phyloP scores from a whole-genome alignment of 305 asterid genomes.

The Fraxinus sp. region DNA sequence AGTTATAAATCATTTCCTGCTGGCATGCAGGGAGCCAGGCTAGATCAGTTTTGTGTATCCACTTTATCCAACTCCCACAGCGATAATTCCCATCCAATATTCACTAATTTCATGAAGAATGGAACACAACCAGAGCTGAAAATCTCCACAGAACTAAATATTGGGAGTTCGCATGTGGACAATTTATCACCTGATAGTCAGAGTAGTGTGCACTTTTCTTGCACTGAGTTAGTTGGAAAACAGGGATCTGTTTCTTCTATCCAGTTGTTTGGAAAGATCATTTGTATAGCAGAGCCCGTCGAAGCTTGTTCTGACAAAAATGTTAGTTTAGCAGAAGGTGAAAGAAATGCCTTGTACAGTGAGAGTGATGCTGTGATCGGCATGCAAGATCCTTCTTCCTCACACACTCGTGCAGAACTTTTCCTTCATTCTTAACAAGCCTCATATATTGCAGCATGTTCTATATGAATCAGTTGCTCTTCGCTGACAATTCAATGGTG shows the following conservation, averaged over 20 bases:
- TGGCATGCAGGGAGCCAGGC: constrained; percentile 66
- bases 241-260: constrained; percentile 16
- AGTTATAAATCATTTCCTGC: constrained; percentile 31
- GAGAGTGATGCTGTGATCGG: neutral
- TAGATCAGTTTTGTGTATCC: constrained; percentile 16
- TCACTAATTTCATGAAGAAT: constrained; percentile 20
- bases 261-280: constrained; percentile 41
- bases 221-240: constrained; percentile 23
- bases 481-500: neutral
- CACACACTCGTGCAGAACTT: neutral
- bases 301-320: constrained; percentile 17
- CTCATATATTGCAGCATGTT: neutral
- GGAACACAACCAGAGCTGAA: constrained; percentile 16
- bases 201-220: constrained; percentile 28
- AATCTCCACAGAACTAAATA: constrained; percentile 30
- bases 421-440: neutral
- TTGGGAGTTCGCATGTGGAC: constrained; percentile 26
- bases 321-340: neutral
- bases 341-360: neutral
- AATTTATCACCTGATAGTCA: constrained; percentile 31
- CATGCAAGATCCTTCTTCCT: neutral
- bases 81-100: constrained; percentile 10
- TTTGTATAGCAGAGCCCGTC: constrained; percentile 20
- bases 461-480: neutral
- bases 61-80: constrained; percentile 1